Evolutionary conservation across 495 filamentous ascomycete genomes (phyloP).

Genomic region (Tuber aestivum): DNA sequence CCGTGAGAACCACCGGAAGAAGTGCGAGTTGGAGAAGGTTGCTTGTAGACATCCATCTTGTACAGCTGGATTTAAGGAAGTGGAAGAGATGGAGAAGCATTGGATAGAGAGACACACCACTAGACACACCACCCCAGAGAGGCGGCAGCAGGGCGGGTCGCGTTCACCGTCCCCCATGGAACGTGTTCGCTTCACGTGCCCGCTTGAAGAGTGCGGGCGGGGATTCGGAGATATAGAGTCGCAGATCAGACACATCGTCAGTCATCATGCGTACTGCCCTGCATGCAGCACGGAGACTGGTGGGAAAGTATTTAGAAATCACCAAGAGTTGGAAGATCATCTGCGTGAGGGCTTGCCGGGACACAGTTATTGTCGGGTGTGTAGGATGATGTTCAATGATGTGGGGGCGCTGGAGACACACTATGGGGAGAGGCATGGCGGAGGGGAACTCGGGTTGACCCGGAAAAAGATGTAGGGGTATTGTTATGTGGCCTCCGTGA

Average conservation of each 20-base stretch:
- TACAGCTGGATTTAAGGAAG: conserved; percentile 18
- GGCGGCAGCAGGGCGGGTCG: background rate
- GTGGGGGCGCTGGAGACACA: conserved; percentile 19
- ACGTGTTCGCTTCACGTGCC: conserved; percentile 16
- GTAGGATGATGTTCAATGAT: conserved; percentile 26
- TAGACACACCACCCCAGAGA: conserved; percentile 14
- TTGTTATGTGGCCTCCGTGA: background rate
- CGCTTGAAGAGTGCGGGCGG: conserved; percentile 11
- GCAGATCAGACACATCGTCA: conserved; percentile 22
- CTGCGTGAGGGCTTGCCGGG: conserved; percentile 10
- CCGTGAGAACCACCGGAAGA: conserved; percentile 21
- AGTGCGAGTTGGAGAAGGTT: conserved; percentile 14
- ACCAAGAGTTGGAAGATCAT: conserved; percentile 25
- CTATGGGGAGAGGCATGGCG: conserved; percentile 21
- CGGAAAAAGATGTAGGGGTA: background rate
- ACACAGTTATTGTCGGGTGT: conserved; percentile 31
- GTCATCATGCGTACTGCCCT: conserved; percentile 21
- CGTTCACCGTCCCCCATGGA: conserved; percentile 14
- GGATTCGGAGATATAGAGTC: conserved; percentile 21
- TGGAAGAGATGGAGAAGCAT: conserved; percentile 25
- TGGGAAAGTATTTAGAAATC: conserved; percentile 20
- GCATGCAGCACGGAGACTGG: conserved; percentile 21
- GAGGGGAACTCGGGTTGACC: background rate
- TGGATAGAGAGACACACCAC: conserved; percentile 16
- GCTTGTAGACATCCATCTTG: conserved; percentile 9